phyloP scores from a whole-genome alignment of 345 rosid species.

The Brassica cretica region DNA sequence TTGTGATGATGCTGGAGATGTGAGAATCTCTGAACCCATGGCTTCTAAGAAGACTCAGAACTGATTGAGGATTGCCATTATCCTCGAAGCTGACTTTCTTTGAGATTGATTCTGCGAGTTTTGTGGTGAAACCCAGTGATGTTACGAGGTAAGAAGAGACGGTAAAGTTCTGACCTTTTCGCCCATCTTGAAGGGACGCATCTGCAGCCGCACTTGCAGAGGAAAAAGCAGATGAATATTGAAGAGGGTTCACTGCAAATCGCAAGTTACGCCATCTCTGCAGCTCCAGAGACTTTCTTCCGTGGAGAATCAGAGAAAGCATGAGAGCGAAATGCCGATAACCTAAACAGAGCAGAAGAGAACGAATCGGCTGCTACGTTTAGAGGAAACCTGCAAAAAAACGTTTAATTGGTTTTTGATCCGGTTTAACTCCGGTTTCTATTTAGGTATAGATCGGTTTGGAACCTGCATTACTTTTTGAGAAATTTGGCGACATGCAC shows the following conservation, averaged over 20 bases:
- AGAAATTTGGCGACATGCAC: too few relatives aligned
- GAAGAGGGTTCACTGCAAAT: background rate
- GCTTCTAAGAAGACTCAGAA: background rate
- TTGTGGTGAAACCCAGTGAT: background rate
- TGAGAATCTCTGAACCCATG: constrained; percentile 24
- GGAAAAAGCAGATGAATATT: background rate
- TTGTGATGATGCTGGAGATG: background rate
- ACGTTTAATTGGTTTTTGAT: background rate
- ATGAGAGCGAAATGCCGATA: background rate
- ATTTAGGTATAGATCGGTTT: background rate
- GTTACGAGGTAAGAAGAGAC: background rate
- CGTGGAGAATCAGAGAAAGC: background rate
- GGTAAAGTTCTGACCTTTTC: background rate
- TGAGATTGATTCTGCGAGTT: background rate
- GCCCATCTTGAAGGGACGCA: background rate
- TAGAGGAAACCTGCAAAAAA: background rate
- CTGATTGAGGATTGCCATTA: background rate
- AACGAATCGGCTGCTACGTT: background rate
- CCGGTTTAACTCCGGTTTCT: background rate
- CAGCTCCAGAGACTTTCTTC: background rate
- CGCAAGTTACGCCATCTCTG: background rate
- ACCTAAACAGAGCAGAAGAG: background rate
- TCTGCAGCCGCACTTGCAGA: background rate
- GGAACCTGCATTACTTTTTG: background rate
- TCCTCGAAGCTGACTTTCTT: background rate